These are phyloP conservation scores for Panicum hallii DNA, from an alignment of 202 grass and related monocot species.

Conservation along the genomic window DNA sequence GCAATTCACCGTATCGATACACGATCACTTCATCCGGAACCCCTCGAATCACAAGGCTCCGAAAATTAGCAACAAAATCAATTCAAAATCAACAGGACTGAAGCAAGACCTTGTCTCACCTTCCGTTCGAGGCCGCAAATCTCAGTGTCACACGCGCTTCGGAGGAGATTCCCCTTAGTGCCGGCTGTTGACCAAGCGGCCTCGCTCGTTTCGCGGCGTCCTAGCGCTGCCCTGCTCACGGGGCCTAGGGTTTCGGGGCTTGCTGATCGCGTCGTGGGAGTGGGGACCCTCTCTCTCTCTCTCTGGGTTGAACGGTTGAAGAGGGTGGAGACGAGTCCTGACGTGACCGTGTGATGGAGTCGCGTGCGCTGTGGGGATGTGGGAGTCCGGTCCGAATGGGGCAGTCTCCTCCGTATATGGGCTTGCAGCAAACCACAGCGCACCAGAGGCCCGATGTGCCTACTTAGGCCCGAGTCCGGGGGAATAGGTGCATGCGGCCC, in stretches of 20 bases:
- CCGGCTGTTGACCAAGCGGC: background rate
- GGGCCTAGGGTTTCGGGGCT: too few species aligned
- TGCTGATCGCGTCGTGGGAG: too few species aligned
- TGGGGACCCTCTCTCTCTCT: background rate
- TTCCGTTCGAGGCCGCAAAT: background rate
- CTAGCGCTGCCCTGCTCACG: background rate
- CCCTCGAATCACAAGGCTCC: background rate
- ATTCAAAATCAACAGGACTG: background rate
- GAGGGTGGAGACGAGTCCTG: too few species aligned
- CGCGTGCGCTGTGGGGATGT: too few species aligned
- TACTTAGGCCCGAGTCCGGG: too few species aligned
- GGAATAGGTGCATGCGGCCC: too few species aligned
- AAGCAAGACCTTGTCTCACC: conserved; percentile 9
- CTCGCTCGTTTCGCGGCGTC: background rate
- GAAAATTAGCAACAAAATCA: background rate
- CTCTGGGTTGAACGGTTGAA: too few species aligned
- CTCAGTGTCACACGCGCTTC: background rate
- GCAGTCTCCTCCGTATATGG: too few species aligned
- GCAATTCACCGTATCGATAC: background rate
- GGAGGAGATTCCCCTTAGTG: background rate
- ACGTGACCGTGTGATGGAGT: too few species aligned
- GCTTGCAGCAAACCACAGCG: too few species aligned
- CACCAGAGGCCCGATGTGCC: too few species aligned
- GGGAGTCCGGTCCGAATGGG: too few species aligned
- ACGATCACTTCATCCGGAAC: background rate